Base-by-base conservation (phyloP, 306 rosid genomes). In the Gastrolobium villosum region DNA sequence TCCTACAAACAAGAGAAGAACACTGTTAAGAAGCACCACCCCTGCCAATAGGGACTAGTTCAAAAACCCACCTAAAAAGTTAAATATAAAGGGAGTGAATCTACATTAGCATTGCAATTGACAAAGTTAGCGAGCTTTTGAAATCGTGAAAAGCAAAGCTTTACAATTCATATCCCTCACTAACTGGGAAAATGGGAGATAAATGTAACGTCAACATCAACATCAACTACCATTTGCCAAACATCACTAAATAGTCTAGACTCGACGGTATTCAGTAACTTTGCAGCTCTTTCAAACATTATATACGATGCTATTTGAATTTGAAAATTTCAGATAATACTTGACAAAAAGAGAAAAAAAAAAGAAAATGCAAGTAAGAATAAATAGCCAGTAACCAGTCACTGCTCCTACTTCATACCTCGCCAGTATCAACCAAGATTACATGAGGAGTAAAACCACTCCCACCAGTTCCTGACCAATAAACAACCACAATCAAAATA, bases 391-490 rank as follows among this genome's bases (percentile, higher is more conserved):
- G 1, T 20, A 20, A 20, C 26, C 26, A 20, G 26, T 26, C 34
- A 73, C 57, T 26, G 39, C n/a, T 50, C 11, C 7, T 45, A 37
- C 48, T 49, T 7, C 82, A 59, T 79, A 92, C 99, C 96, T 95
- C 96, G 28, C 98, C 98, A 0, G 79, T 63, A 35, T 95, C 82
- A 73, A 89, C 98, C 64, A 80, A 3, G 54, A 95, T 83, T 8
- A 89, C 96, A 54, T 95, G 96, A 0, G 97, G 96, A 52, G 89
- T 87, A 20, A 92, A 92, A 48, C 89, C 87, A 28, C 76, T 62
- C 2, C 94, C 94, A 13, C 89, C 80, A 11, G 66, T 79, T 74
- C 97, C 99, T 94, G 83, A 50, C 11, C 40, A 54, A 11, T 0
- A 37, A 28, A 69, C 3, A 64, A 15, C 31, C 39, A 45, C 20